Evolutionary conservation across 192 early-diverging fungal species (phyloP).

Genomic region (Chytriomyces confervae): DNA sequence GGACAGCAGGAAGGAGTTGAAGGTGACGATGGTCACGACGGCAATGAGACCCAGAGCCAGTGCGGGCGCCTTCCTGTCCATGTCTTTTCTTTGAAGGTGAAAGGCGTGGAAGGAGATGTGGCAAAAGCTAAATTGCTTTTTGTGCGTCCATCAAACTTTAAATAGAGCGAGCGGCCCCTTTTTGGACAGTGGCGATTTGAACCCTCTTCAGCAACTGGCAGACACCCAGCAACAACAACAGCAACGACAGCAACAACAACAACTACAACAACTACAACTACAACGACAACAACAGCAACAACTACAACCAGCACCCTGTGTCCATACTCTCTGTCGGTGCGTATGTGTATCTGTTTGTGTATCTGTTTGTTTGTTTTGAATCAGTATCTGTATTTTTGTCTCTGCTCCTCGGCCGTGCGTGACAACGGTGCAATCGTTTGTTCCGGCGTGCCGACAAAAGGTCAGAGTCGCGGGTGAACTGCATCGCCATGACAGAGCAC

Average conservation of each 20-base stretch:
- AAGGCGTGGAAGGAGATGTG: neutral
- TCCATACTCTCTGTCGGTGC: too few species aligned
- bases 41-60: neutral
- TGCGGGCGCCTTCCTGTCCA: neutral
- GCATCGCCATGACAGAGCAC: neutral
- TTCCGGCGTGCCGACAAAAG: neutral
- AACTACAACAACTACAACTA: too few species aligned
- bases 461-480: neutral
- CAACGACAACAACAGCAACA: too few species aligned
- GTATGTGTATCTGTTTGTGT: neutral
- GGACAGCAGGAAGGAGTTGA: neutral
- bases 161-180: too few species aligned
- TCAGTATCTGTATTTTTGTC: neutral
- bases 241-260: too few species aligned
- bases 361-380: neutral
- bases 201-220: too few species aligned
- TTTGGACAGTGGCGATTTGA: too few species aligned
- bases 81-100: too few species aligned
- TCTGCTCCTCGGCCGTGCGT: neutral
- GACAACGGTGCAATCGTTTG: neutral
- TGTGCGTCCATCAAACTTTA: too few species aligned
- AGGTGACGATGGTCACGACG: neutral
- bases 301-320: too few species aligned
- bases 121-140: neutral
- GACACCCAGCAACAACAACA: too few species aligned